Base-by-base conservation (phyloP, 495 filamentous ascomycete species). In the Astrothelium macrocarpum region DNA sequence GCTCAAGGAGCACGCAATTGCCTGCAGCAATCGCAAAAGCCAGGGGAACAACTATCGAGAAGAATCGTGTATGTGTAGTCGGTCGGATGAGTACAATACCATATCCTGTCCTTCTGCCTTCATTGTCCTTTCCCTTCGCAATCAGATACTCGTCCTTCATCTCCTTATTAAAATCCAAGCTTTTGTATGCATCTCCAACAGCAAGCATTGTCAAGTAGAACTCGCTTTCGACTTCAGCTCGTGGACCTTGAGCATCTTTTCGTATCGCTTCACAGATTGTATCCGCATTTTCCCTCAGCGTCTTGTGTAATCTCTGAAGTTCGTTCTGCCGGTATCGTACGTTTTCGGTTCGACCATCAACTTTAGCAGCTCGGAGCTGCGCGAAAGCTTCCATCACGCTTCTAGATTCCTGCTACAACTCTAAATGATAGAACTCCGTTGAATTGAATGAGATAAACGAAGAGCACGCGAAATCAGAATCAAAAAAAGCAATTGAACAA, bases 41-140 rank as follows among this genome's bases (percentile, higher is more conserved):
- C 61, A 82, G 23, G 7, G 81, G 76, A 1, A 70, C 70, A 29
- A 85, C 68, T 1, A 80, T 64, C 0, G 77, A 80, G 58, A 74
- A 83, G 62, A 85, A 79, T 60, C 77, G 64, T 0, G 79, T 79
- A 70, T 83, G 78, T 28, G 65, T 67, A 1, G 71, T 68, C 0
- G 80, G 81, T 7, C 78, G 73, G 49, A 85, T 80, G 43, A 82
- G 79, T 14, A 82, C 80, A 42, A 85, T 75, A 0, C 81, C 82
- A 0, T 68, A 64, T 1, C 74, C 74, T 14, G 67, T 68, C 62
- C 63, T 64, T 2, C 69, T 64, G 32, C 66, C 61, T 1, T 60
- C 26, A 39, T 71, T 74, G 45, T 79, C 70, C 61, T 78, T 73
- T 2, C 77, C 76, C 28, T 74, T 67, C 1, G 76, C 74, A 63